Percentiles rank a stretch among this genome's conserved stretches.
Conservation (phyloP, 1,139 yeast genomes). For the Suhomyces yuchorum region DNA sequence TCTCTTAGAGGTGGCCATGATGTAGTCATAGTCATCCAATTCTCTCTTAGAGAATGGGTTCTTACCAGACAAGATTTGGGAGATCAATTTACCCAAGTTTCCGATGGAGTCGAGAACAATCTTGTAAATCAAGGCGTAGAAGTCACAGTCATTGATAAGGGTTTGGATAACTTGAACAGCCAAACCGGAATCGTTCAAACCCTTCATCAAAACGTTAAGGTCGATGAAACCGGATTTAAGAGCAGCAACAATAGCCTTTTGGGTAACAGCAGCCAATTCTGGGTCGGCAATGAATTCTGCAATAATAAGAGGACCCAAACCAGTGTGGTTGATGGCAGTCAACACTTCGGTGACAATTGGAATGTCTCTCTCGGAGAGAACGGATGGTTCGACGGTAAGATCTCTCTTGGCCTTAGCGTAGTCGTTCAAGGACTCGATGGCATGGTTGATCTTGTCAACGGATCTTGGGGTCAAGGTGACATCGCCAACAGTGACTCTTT, state of each 20-base stretch:
- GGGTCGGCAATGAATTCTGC: slow-evolving; percentile 37
- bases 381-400: slow-evolving; percentile 22
- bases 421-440: slow-evolving; percentile 33
- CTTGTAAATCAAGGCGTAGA: slow-evolving; percentile 45
- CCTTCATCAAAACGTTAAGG: slow-evolving; percentile 41
- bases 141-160: slow-evolving; percentile 43
- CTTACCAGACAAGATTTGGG: slow-evolving; percentile 24
- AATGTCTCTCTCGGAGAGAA: slow-evolving; percentile 41
- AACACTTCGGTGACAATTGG: slow-evolving; percentile 48
- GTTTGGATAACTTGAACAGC: slow-evolving; percentile 41
- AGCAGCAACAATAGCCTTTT: slow-evolving; percentile 31
- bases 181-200: slow-evolving; percentile 49
- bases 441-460: slow-evolving; percentile 28
- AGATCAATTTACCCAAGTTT: slow-evolving; percentile 34
- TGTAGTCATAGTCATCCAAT: slow-evolving; percentile 12
- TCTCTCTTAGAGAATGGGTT: slow-evolving; percentile 25
- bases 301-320: slow-evolving; percentile 42
- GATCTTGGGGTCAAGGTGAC: slow-evolving; percentile 37
- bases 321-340: slow-evolving; percentile 40
- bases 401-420: slow-evolving; percentile 34
- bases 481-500: slow-evolving; percentile 10
- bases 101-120: slow-evolving; percentile 35
- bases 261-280: slow-evolving; percentile 33
- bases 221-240: slow-evolving; percentile 40
- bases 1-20: slow-evolving; percentile 13